Base-by-base conservation (phyloP, 2,329 filamentous ascomycete genomes). In the Pezicula rhizophila region DNA sequence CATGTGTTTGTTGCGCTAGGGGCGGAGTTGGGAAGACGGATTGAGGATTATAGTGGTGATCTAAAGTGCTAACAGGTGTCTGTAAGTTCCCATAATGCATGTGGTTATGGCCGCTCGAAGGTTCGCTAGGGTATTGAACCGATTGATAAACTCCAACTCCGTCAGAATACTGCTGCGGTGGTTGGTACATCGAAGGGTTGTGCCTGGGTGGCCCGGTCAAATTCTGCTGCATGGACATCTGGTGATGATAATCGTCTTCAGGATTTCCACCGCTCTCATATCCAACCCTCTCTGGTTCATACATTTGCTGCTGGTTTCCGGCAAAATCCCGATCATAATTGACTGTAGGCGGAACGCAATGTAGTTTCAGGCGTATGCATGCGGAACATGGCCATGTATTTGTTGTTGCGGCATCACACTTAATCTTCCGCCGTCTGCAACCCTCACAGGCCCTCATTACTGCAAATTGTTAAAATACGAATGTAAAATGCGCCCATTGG, bases 361-460 rank as follows among this genome's bases (percentile, higher is more conserved):
- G 88, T 51, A 96, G 79, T 72, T 96, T 97, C 54, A 97, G 75
- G 43, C 92, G 82, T 53, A 90, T 86, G 66, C 92, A 99, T 33
- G 93, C 89, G 37, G 91, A 93, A 68, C 92, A 97, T 25, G 93
- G 93, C 92, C 93, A 97, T 34, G 89, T 90, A 67, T 97, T 96
- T 37, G 91, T 96, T 12, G 92, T 96, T 17, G 92, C 92, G 46
- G 92, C 90, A 72, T 97, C 93, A 71, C 92, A 99, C 68, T 96
- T 96, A 66, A 99, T 99, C 70, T 99, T 99, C 63, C 92, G 82
- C 69, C 90, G 85, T 53, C 92, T 81, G 65, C 92, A 97, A 52
- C 92, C 92, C 71, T 96, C 92, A 68, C 92, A 97, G 49, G 92
- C 93, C 74, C 93, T 85, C 90, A 96, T 96, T 46, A 96, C 92